Evolutionary conservation across 2,329 filamentous ascomycete genomes (phyloP), one percentile per base, ranked within the genome.

Genomic region (Ceratocystis alfenasii): DNA sequence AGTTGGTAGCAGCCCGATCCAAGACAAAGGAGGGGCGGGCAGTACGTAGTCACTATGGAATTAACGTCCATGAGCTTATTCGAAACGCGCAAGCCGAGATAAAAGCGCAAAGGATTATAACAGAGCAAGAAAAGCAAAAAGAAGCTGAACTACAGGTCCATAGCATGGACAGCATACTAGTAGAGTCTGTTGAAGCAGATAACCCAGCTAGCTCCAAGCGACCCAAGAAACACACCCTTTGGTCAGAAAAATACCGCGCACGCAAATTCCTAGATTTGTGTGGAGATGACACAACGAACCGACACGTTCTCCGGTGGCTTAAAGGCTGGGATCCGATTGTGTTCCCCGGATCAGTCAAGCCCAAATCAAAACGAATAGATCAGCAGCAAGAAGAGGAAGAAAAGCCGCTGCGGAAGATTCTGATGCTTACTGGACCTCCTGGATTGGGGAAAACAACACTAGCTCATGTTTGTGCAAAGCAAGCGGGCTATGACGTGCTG

Each of bases 191-290:
- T 17, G 80, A 83, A 69, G 68, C 67, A 55, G 60, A 59, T 17
- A 55, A 44, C 3, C 3, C 46, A 10, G 30, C 17, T 30, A 20
- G 22, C 4, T 28, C 66, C 4, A 80, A 76, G 68, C 80, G 76
- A 68, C 72, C 75, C 0, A 80, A 77, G 67, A 78, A 75, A 69
- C 81, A 84, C 0, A 74, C 90, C 41, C 78, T 99, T 73, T 99
- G 94, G 94, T 96, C 93, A 0, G 94, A 99, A 73, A 99, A 99
- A 74, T 99, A 99, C 73, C 87, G 94, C 45, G 94, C 94, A 33
- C 85, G 85, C 68, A 93, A 86, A 71, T 99, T 97, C 71, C 89
- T 92, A 70, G 94, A 99, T 70, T 80, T 99, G 0, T 90, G 95
- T 61, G 95, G 95, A 33, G 94, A 99, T 71, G 94, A 99, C 73